phyloP scores from a whole-genome alignment of 2,329 filamentous ascomycete genomes.

The Clarireedia hainanense region DNA sequence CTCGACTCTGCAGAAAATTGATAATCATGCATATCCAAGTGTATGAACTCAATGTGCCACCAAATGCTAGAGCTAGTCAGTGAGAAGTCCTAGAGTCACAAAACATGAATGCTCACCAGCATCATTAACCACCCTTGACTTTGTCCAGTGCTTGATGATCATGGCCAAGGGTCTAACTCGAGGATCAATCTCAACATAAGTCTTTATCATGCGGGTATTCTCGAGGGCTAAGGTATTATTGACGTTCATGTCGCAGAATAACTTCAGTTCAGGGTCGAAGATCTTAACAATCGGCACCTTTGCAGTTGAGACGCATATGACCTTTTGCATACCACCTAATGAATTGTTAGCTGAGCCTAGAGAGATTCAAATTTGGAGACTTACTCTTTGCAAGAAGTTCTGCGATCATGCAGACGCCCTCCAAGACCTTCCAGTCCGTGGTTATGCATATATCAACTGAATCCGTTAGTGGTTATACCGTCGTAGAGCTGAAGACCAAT shows the following conservation, averaged over 20 bases:
- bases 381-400: slow-evolving; percentile 77
- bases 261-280: slow-evolving; percentile 85
- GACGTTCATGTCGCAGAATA: slow-evolving; percentile 97
- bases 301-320: slow-evolving; percentile 87
- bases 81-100: slow-evolving; percentile 1
- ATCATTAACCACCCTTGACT: slow-evolving; percentile 86
- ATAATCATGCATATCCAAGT: slow-evolving; percentile 99
- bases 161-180: slow-evolving; percentile 88
- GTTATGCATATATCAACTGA: slow-evolving; percentile 96
- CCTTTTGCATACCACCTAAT: slow-evolving; percentile 88
- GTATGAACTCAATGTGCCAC: slow-evolving; percentile 93
- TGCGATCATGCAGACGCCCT: slow-evolving; percentile 85
- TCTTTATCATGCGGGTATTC: slow-evolving; percentile 96
- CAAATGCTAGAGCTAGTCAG: slow-evolving; percentile 55
- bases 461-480: slow-evolving; percentile 7
- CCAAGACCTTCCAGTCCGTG: slow-evolving; percentile 78
- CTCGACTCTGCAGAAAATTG: slow-evolving; percentile 84
- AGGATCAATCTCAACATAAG: slow-evolving; percentile 88
- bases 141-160: slow-evolving; percentile 97
- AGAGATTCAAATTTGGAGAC: slow-evolving; percentile 30
- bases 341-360: slow-evolving; percentile 29
- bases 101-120: slow-evolving; percentile 64
- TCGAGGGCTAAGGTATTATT: slow-evolving; percentile 93
- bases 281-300: slow-evolving; percentile 99
- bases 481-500: slow-evolving; percentile 28